Base-by-base conservation (phyloP, 306 rosid species). In the Alnus rubra region DNA sequence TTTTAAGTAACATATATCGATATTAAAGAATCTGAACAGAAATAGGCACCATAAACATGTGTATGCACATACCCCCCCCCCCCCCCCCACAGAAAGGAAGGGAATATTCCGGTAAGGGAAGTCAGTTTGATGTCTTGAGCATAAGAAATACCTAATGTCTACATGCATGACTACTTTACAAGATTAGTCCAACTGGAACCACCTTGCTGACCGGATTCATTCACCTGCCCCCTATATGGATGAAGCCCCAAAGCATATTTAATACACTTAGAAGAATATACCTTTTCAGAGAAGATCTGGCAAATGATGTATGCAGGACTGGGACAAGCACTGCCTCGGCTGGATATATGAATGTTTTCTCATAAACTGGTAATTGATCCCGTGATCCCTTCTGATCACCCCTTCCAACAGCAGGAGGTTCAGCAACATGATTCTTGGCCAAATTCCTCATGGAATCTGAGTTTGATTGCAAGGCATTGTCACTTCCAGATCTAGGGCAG, bases 321-420 rank as follows among this genome's bases (percentile, higher is more conserved):
- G 97, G 97, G 75, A 91, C 94, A 80, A 95, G 91, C 79, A 95
- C 97, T 30, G 98, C 94, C 86, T 92, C 98, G 15, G 97, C 86
- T 23, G 99, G 96, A 86, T 93, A 95, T 67, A 95, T 85, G 85
- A 93, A 91, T 77, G 92, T 90, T 78, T 88, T 95, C 79, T 87
- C 92, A 83, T 84, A 82, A 83, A 80, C 83, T 54, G 90, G 74
- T 63, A 84, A 75, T 76, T 87, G 86, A 74, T 89, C 87, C 16
- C 68, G 64, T 71, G 89, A 81, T 81, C 95, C 96, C 87, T 83
- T 92, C 52, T 86, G 88, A 79, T 92, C 97, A 82, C 84, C 89
- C 77, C 87, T 88, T 81, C 92, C 97, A 50, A 64, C 74, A 54
- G 73, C 76, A 80, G 89, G 82, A 80, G 92, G 81, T 68, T 91